phyloP scores from a whole-genome alignment of 495 filamentous ascomycete genomes.

The Xanthoparmelia taractica region DNA sequence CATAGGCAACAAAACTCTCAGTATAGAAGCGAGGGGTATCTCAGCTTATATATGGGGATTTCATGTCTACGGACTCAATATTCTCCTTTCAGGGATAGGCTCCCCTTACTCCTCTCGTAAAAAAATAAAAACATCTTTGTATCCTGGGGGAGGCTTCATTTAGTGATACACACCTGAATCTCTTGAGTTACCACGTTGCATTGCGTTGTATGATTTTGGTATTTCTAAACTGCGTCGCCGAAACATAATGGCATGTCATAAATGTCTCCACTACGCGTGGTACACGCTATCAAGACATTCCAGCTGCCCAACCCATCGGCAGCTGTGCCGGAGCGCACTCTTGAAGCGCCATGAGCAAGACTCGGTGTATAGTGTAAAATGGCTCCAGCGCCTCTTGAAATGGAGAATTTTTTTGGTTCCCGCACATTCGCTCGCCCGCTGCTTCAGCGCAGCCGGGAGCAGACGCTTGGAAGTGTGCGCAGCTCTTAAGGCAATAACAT shows the following conservation, averaged over 20 bases:
- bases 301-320: not conserved
- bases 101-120: no score
- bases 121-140: no score
- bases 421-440: not conserved
- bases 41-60: no score
- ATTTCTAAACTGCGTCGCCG: not conserved
- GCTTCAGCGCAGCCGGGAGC: not conserved
- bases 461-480: not conserved
- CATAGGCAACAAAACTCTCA: no score
- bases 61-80: no score
- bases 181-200: not conserved
- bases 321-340: not conserved
- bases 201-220: slow-evolving; percentile 1
- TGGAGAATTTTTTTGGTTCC: not conserved
- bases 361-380: not conserved
- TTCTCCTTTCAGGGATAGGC: no score
- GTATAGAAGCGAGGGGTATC: no score
- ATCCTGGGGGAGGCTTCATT: no score
- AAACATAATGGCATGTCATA: not conserved
- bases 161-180: no score
- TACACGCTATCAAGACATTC: not conserved
- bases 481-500: not conserved
- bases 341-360: not conserved
- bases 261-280: not conserved
- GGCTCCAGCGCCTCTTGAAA: not conserved